Evolutionary conservation across 73 alveolate species (phyloP), one percentile per base, ranked within the genome.

Genomic region (Blepharisma stoltei): DNA sequence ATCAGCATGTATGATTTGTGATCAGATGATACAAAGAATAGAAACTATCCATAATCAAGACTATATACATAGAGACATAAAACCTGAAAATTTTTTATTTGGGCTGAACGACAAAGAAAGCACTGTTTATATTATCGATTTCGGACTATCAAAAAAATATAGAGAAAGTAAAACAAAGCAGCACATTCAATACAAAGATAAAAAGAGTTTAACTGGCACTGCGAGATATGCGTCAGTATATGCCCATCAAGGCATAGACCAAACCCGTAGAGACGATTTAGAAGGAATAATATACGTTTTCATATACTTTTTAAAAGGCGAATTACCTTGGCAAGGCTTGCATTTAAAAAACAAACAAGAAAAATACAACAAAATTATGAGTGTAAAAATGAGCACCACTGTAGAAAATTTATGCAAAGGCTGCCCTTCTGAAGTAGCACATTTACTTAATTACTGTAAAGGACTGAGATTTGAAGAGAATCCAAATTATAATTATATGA

Each of bases 101-200:
- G 91, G 93, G 6, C 77, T 48, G 55, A 90, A 88, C 67, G 86
- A 90, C 20, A 78, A 87, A 54, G 82, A 90, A 50, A 83, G 81
- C 55, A 86, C 70, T 27, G 83, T 95, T 41, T 86, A 84, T 81
- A 71, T 87, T n/a, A 89, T 95, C 25, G 99, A 95, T 80, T 95
- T 95, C 83, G 99, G 99, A 11, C 70, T 95, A 54, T 88, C 98
- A 20, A 95, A 95, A 88, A 83, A 90, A 76, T 91, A 83, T 81
- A 80, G 96, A 75, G 89, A 92, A 54, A 78, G 86, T 0, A 77
- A 78, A 65, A 89, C 95, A 54, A 92, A 90, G 49, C 82, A 53
- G 52, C 97, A 90, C 44, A 90, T 85, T 32, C 89, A 78, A 45
- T 88, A 73, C 50, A 81, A 73, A 77, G 87, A 90, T 23, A 77